Evolutionary conservation across 2,329 filamentous ascomycete species (phyloP), one percentile per base, ranked within the genome.

Genomic region (Didymella pomorum): DNA sequence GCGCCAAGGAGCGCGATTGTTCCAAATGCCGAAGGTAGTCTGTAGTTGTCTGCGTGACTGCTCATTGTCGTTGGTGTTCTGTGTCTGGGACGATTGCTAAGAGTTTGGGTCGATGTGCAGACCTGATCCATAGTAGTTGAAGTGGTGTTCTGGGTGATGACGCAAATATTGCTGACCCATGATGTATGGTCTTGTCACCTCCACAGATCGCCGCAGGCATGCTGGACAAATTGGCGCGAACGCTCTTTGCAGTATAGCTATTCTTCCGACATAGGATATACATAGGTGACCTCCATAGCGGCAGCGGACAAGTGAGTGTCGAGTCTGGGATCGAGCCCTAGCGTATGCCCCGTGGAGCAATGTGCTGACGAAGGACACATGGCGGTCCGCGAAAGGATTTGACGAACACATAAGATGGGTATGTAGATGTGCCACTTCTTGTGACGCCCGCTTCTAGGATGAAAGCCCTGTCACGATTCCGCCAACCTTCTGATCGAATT

Each of bases 401-500:
- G 35, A 29, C 14, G n/a, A 29, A 7, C 6, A 35, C 8, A 23
- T 3, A 21, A 4, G 9, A n/a, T 20, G 25, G 35, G 20, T 44
- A 48, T 48, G 26, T 28, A 20, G 33, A 2, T 11, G n/a, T 26
- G 11, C 8, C 31, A 9, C 5, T 16, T 21, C 28, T 28, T 10
- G 10, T n/a, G 18, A 6, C 12, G 20, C 43, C n/a, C 23, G 10
- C 11, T 6, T 21, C 35, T 28, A 35, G 10, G 3, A 37, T 9
- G 49, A 26, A 7, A n/a, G 11, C n/a, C 37, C 47, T 28, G 53
- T 58, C 20, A 71, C 67, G 18, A 71, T 71, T 2, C 68, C 68
- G 7, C 68, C 63, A 1, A 71, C 65, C 11, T 48, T 53, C 6
- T 59, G 53, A 26, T 67, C 62, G 29, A 76, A 76, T 20, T 69